A percentile compares a stretch with the other conserved stretches of the same genome.
Evolutionary conservation across 345 rosid genomes (phyloP).

Genomic region (Hevea brasiliensis): DNA sequence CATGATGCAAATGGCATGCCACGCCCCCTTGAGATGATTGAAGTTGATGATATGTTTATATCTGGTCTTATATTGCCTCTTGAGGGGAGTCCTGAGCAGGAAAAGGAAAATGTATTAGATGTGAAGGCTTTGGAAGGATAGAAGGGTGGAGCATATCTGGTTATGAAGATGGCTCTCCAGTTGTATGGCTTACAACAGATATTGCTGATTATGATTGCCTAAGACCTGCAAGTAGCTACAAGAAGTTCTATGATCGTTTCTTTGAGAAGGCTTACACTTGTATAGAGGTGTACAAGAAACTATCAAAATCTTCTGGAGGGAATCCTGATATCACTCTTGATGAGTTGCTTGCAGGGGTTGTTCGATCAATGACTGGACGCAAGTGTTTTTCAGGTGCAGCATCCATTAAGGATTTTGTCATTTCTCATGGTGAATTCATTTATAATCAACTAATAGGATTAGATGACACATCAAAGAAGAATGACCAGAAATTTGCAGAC

Average conservation of each 20-base stretch:
- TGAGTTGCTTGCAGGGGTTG: conserved; percentile 36
- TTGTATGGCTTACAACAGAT: conserved; percentile 32
- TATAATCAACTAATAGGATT: conserved; percentile 29
- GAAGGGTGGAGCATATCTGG: conserved; percentile 33
- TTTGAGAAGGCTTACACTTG: conserved; percentile 30
- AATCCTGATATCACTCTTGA: conserved; percentile 26
- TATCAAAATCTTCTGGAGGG: conserved; percentile 30
- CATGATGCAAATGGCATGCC: conserved; percentile 28
- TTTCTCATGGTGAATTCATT: conserved; percentile 34
- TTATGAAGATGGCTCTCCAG: conserved; percentile 33
- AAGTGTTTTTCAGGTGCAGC: conserved; percentile 24
- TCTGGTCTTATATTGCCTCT: conserved; percentile 30
- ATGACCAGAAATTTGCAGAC: conserved; percentile 18
- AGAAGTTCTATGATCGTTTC: conserved; percentile 21
- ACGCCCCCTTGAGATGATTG: conserved; percentile 32
- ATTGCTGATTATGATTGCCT: conserved; percentile 32
- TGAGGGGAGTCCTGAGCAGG: conserved; percentile 15
- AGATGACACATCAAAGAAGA: conserved; percentile 26
- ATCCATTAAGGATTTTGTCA: conserved; percentile 24
- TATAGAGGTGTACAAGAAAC: conserved; percentile 25
- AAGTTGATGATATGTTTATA: conserved; percentile 25
- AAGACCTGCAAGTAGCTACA: conserved; percentile 27
- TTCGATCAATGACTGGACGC: conserved; percentile 31
- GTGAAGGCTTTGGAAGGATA: conserved; percentile 36
- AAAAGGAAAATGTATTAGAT: conserved; percentile 21